Conservation (phyloP, 2,329 filamentous ascomycete genomes). For the Xylariales sp. region DNA sequence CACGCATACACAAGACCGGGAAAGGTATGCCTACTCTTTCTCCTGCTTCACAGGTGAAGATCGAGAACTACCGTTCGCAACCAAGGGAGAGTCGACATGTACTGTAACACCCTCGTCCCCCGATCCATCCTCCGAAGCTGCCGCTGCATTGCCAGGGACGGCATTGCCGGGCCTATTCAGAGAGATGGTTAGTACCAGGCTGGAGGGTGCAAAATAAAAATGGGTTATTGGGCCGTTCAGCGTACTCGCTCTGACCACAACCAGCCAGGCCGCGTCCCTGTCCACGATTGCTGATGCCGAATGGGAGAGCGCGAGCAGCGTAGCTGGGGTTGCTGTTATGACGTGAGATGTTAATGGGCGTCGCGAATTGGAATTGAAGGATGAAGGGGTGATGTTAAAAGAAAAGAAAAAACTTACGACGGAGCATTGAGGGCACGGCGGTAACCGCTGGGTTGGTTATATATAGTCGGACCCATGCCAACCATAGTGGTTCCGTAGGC, state of each 20-base stretch:
- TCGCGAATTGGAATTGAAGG: slow-evolving; percentile 11
- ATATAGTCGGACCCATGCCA: slow-evolving; percentile 64
- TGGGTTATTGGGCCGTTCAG: slow-evolving; percentile 32
- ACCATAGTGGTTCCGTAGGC: slow-evolving; percentile 73
- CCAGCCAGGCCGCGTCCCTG: slow-evolving; percentile 37
- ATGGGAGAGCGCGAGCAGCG: slow-evolving; percentile 29
- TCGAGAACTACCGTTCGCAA: slow-evolving; percentile 58
- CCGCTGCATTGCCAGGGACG: slow-evolving; percentile 53
- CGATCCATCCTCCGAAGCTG: slow-evolving; percentile 58
- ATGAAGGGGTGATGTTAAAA: slow-evolving; percentile 11
- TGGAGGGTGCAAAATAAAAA: slow-evolving; percentile 9
- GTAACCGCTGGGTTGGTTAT: slow-evolving; percentile 53
- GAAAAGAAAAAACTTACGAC: slow-evolving; percentile 37
- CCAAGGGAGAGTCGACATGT: slow-evolving; percentile 60
- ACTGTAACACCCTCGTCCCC: slow-evolving; percentile 67
- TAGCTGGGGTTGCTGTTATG: slow-evolving; percentile 32
- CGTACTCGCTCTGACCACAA: slow-evolving; percentile 40
- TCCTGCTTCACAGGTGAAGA: slow-evolving; percentile 62
- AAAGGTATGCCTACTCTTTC: slow-evolving; percentile 49
- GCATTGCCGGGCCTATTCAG: slow-evolving; percentile 56
- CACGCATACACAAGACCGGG: slow-evolving; percentile 41
- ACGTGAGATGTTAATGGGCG: slow-evolving; percentile 27
- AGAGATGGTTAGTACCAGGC: slow-evolving; percentile 50
- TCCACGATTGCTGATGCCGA: slow-evolving; percentile 35
- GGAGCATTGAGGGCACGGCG: slow-evolving; percentile 48